These are phyloP conservation scores for Stenocarpella maydis DNA, from an alignment of 2,329 filamentous ascomycete genomes.

Conservation along the genomic window DNA sequence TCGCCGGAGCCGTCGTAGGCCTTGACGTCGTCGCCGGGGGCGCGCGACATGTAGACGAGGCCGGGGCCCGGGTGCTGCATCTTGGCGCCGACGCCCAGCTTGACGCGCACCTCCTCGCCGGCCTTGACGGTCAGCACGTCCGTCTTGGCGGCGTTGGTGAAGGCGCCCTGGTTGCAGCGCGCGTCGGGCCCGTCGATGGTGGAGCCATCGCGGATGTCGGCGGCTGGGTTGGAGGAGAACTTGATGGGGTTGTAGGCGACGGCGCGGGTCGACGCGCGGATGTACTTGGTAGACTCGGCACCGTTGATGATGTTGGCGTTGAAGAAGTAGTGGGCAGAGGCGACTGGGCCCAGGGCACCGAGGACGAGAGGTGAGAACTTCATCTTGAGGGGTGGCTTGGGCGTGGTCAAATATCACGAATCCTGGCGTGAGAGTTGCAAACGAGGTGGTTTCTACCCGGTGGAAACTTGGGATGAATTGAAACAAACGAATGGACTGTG, in stretches of 20 bases:
- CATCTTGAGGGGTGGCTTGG: not conserved
- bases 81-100: not conserved
- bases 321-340: slow-evolving; percentile 10
- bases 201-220: not conserved
- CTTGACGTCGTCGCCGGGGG: not conserved
- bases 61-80: slow-evolving; percentile 4
- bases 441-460: no score
- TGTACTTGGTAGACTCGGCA: not conserved
- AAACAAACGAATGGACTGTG: no score
- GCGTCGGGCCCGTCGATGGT: not conserved
- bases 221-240: not conserved
- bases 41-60: slow-evolving; percentile 36
- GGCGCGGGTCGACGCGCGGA: not conserved
- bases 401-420: no score
- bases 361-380: not conserved
- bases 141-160: slow-evolving; percentile 4
- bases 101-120: not conserved
- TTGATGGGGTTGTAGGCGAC: slow-evolving; percentile 8
- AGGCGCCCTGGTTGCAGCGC: slow-evolving; percentile 2
- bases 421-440: no score
- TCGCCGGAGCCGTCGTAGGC: slow-evolving; percentile 16
- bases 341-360: not conserved
- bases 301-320: not conserved
- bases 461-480: no score
- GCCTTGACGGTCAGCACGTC: not conserved